A percentile compares a stretch with the other conserved stretches of the same genome.
These are phyloP conservation scores for Corylus heterophylla DNA, from an alignment of 306 rosid genomes.

Conservation along the genomic window DNA sequence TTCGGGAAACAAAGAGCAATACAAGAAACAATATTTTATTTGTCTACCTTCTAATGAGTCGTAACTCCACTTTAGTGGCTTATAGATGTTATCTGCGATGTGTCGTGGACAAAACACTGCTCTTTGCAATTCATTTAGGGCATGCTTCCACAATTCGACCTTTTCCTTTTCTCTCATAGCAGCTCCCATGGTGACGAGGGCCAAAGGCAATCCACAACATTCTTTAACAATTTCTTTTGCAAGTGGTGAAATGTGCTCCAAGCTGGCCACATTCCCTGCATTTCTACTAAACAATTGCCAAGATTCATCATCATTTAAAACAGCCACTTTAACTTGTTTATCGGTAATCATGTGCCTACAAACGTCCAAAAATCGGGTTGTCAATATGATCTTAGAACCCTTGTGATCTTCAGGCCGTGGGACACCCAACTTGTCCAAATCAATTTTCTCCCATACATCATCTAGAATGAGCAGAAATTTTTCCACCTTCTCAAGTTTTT, in stretches of 20 bases:
- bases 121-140: constrained; percentile 14
- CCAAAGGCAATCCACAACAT: constrained; percentile 25
- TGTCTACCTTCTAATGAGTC: constrained; percentile 6
- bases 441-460: neutral
- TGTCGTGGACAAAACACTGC: neutral
- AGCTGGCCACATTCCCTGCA: constrained; percentile 8
- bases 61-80: constrained; percentile 24
- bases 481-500: too few relatives aligned
- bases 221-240: constrained; percentile 19
- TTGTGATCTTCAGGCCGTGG: neutral
- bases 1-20: constrained; percentile 16
- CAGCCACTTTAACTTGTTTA: constrained; percentile 4
- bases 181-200: constrained; percentile 14
- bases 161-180: constrained; percentile 25
- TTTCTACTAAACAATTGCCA: constrained; percentile 23
- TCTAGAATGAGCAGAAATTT: constrained; percentile 8
- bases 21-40: constrained; percentile 6
- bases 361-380: neutral
- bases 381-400: neutral
- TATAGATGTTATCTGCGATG: neutral
- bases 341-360: constrained; percentile 27
- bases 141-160: constrained; percentile 20
- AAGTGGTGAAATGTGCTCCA: neutral
- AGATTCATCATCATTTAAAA: constrained; percentile 15
- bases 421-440: neutral